Evolutionary conservation across 495 filamentous ascomycete genomes (phyloP).

Genomic region (Xanthoparmelia taractica): DNA sequence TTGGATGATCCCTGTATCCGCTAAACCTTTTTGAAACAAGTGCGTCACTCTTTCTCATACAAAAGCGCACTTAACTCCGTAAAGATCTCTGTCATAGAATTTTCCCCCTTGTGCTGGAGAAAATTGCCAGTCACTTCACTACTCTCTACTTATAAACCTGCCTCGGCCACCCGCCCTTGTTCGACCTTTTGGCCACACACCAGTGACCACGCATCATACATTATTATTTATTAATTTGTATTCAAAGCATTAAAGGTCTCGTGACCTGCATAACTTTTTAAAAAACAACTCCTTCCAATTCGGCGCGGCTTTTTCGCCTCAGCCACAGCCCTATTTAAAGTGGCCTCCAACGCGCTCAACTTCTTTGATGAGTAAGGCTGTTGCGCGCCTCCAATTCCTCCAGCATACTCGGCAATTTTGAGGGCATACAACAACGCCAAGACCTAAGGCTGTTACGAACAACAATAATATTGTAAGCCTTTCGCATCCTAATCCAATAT

Average conservation of each 20-base stretch:
- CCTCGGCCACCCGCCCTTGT: neutral
- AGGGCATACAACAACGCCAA: neutral
- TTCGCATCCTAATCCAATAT: neutral
- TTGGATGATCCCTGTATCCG: neutral
- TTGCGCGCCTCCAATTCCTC: neutral
- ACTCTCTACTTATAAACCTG: neutral
- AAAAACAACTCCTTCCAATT: neutral
- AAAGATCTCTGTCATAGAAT: neutral
- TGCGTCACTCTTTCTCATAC: neutral
- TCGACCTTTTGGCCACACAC: neutral
- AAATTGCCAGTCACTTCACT: neutral
- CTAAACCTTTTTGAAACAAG: neutral
- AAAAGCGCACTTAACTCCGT: neutral
- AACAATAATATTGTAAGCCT: neutral
- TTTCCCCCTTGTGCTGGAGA: neutral
- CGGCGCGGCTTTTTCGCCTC: too few species aligned
- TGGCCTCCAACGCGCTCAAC: neutral
- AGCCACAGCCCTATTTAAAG: neutral
- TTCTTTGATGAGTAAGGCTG: neutral
- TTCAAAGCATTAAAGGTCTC: neutral
- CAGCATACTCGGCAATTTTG: neutral
- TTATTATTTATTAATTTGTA: neutral
- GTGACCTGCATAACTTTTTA: conserved; percentile 7
- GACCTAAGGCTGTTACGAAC: neutral
- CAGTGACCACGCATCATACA: too few species aligned